Evolutionary conservation across 768 basidiomycete species (phyloP).

Genomic region (Suillus ampliporus): DNA sequence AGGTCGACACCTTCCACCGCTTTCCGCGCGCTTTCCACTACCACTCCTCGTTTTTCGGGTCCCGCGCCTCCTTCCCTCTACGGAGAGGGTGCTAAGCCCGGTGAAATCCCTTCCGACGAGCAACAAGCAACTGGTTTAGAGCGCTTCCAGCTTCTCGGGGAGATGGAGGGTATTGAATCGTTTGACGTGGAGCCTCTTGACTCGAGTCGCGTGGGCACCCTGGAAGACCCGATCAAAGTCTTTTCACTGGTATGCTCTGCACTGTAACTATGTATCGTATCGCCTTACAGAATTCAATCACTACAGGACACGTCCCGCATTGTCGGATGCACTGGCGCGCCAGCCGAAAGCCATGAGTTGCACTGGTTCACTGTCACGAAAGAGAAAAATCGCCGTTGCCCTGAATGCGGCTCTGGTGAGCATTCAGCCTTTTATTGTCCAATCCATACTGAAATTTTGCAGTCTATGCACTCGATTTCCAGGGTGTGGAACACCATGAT

Average conservation of each 20-base stretch:
- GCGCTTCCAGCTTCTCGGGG: conserved; percentile 90
- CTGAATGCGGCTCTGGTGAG: conserved; percentile 92
- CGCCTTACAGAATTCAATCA: conserved; percentile 5
- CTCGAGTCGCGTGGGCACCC: conserved; percentile 85
- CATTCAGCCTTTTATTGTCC: conserved; percentile 16
- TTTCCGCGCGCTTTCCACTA: conserved; percentile 64
- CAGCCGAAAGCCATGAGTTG: conserved; percentile 94
- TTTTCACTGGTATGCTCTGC: conserved; percentile 75
- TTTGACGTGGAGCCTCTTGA: conserved; percentile 91
- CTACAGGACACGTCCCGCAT: conserved; percentile 78
- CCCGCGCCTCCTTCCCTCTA: conserved; percentile 68
- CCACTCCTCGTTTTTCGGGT: conserved; percentile 59
- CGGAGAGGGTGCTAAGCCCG: conserved; percentile 73
- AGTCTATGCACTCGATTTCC: conserved; percentile 81
- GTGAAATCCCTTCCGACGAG: conserved; percentile 81
- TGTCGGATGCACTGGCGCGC: conserved; percentile 93
- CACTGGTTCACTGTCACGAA: conserved; percentile 78
- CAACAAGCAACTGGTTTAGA: conserved; percentile 97
- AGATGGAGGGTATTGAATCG: conserved; percentile 84
- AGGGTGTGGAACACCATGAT: conserved; percentile 58
- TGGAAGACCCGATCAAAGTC: conserved; percentile 85
- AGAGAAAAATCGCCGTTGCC: conserved; percentile 79
- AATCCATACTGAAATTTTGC: conserved; percentile 15
- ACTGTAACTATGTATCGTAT: background rate
- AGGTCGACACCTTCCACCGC: conserved; percentile 29